Percentiles rank a stretch among this genome's conserved stretches.
Conservation (phyloP, 306 rosid species). For the Parietaria judaica region DNA sequence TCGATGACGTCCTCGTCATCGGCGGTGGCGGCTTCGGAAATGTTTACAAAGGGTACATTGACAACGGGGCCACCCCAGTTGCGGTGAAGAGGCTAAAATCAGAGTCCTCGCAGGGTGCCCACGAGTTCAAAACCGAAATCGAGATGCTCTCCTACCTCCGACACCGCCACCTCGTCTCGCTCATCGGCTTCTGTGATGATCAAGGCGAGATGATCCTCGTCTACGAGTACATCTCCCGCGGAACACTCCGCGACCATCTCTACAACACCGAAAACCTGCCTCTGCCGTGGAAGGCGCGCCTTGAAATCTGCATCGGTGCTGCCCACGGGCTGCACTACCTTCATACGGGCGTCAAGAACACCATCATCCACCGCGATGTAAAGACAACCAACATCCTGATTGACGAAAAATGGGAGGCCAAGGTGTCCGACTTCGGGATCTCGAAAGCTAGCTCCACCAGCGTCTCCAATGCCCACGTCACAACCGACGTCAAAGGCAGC, state of each 20-base stretch:
- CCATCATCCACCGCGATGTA: conserved; percentile 22
- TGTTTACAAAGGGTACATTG: conserved; percentile 29
- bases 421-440: conserved; percentile 23
- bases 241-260: conserved; percentile 14
- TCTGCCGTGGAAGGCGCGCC: conserved; percentile 6
- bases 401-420: conserved; percentile 21
- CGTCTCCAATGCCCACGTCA: conserved; percentile 21
- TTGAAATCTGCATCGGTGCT: conserved; percentile 6
- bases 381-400: conserved; percentile 19
- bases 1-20: conserved; percentile 3
- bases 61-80: conserved; percentile 5
- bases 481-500: conserved; percentile 24
- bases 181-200: conserved; percentile 16
- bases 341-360: conserved; percentile 1
- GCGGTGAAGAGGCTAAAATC: conserved; percentile 25
- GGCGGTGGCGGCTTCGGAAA: conserved; percentile 31
- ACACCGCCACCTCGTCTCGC: conserved; percentile 16
- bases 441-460: conserved; percentile 10
- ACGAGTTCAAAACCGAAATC: conserved; percentile 24
- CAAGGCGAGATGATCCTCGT: conserved; percentile 18
- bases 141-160: conserved; percentile 26
- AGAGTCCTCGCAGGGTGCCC: conserved; percentile 8
- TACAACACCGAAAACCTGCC: conserved; percentile 7
- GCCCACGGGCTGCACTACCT: conserved; percentile 24
- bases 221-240: conserved; percentile 18